Evolutionary conservation across 1,284 basidiomycete species (phyloP), one percentile per base, ranked within the genome.

Genomic region (Porodaedalea pini): DNA sequence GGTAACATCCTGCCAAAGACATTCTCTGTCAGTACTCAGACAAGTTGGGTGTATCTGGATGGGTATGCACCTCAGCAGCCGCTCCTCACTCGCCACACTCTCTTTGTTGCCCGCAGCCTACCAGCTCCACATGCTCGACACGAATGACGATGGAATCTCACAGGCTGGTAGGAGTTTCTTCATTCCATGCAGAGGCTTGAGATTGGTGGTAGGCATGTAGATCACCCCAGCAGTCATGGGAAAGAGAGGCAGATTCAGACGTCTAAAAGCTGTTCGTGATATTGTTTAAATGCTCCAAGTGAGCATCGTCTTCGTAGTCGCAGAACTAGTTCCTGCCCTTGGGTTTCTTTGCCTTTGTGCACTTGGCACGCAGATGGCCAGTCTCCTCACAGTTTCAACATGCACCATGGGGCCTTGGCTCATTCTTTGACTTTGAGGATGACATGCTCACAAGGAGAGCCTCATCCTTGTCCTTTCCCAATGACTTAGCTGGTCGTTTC

Each of bases 41-140:
- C 29, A 49, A 17, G 27, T 13, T 17, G 13, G 37, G 13, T 27
- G 52, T 34, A 37, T 40, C 2, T 25, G 45, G 63, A 57, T 29
- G 40, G 39, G 34, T 21, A 63, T 69, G 41, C 61, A 83, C 85
- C 83, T 77, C 31, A 92, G 73, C 31, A 92, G 75, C 31, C 90
- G 83, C 66, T 88, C 85, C 70, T 92, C 88, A 53, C 81, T 81
- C 21, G 83, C 76, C 15, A 85, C 82, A 59, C 81, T 77, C 63
- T 85, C 79, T 68, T 88, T 90, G 68, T 89, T 83, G 21, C 84
- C 83, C 2, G 79, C 78, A 56, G 74, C 73, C 85, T 86, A 80
- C 77, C 77, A 76, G 63, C 79, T 82, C 62, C 68, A 81, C 65
- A 86, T 65, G 65, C 85, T 86, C n/a, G 82, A 77, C 27, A 76